A percentile compares a stretch with the other conserved stretches of the same genome.
phyloP scores from a whole-genome alignment of 2,329 filamentous ascomycete genomes.

The Fusarium torreyae region DNA sequence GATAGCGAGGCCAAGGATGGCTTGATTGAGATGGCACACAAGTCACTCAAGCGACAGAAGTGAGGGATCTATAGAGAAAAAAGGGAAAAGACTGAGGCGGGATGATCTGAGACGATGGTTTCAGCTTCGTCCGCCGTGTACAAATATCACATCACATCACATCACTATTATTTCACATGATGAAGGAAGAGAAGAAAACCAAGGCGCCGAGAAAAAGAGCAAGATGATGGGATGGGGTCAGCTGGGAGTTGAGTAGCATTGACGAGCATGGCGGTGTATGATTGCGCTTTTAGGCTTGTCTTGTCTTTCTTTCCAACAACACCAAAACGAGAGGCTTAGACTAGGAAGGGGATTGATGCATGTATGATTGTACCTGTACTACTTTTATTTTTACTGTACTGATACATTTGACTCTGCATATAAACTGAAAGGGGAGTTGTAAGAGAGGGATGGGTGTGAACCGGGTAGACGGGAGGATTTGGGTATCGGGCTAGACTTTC shows the following conservation, averaged over 20 bases:
- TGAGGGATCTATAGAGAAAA: slow-evolving; percentile 58
- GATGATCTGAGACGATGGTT: slow-evolving; percentile 18
- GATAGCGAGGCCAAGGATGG: slow-evolving; percentile 96
- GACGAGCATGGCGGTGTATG: slow-evolving; percentile 37
- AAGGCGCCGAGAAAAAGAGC: slow-evolving; percentile 8
- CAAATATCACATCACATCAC: slow-evolving; percentile 38
- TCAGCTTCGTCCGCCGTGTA: slow-evolving; percentile 37
- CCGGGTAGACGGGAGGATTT: neutral
- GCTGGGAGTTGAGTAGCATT: slow-evolving; percentile 20
- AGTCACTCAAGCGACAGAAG: slow-evolving; percentile 90
- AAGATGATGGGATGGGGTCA: slow-evolving; percentile 17
- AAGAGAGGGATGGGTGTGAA: slow-evolving; percentile 5
- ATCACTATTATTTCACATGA: slow-evolving; percentile 29
- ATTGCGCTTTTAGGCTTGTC: slow-evolving; percentile 33
- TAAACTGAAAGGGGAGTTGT: slow-evolving; percentile 9
- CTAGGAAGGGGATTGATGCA: slow-evolving; percentile 31
- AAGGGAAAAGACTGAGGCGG: slow-evolving; percentile 13
- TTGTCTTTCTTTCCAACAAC: slow-evolving; percentile 24
- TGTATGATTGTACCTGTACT: slow-evolving; percentile 46
- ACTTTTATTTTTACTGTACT: slow-evolving; percentile 20
- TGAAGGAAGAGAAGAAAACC: slow-evolving; percentile 10
- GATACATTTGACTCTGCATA: slow-evolving; percentile 29
- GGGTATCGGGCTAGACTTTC: slow-evolving; percentile 21
- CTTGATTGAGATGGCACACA: slow-evolving; percentile 92
- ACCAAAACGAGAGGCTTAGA: slow-evolving; percentile 22